Evolutionary conservation across 2,329 filamentous ascomycete genomes (phyloP).

Genomic region (Fusarium hainanense): DNA sequence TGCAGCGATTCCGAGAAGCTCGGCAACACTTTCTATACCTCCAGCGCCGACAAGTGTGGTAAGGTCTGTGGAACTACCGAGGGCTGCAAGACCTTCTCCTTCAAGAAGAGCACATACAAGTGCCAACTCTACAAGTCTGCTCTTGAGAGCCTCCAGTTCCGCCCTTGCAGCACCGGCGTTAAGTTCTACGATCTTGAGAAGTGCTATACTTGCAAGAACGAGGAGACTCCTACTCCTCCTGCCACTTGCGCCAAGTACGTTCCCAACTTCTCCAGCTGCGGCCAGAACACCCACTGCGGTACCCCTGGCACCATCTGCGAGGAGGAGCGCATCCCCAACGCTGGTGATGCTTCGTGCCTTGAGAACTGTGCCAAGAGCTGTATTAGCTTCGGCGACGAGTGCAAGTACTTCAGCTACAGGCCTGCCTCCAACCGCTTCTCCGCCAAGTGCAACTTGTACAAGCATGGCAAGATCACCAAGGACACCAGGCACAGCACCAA

Average conservation of each 20-base stretch:
- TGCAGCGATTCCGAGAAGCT: slow-evolving; percentile 19
- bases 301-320: slow-evolving; percentile 18
- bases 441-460: slow-evolving; percentile 35
- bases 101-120: background rate
- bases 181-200: slow-evolving; percentile 34
- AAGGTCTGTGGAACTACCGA: slow-evolving; percentile 7
- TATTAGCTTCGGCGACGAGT: slow-evolving; percentile 14
- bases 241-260: slow-evolving; percentile 28
- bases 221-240: slow-evolving; percentile 1
- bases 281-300: slow-evolving; percentile 19
- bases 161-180: slow-evolving; percentile 1
- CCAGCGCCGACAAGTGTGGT: slow-evolving; percentile 4
- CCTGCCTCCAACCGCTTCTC: background rate
- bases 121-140: slow-evolving; percentile 18
- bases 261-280: slow-evolving; percentile 18
- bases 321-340: slow-evolving; percentile 1
- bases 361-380: slow-evolving; percentile 39
- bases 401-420: slow-evolving; percentile 30
- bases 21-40: background rate
- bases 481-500: slow-evolving; percentile 6
- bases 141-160: slow-evolving; percentile 9
- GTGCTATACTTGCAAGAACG: slow-evolving; percentile 16
- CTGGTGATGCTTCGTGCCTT: slow-evolving; percentile 21
- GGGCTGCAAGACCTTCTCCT: slow-evolving; percentile 29
- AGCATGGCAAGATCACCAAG: slow-evolving; percentile 10